Evolutionary conservation across 148 eudicot species (phyloP).

Genomic region (Arbutus unedo): DNA sequence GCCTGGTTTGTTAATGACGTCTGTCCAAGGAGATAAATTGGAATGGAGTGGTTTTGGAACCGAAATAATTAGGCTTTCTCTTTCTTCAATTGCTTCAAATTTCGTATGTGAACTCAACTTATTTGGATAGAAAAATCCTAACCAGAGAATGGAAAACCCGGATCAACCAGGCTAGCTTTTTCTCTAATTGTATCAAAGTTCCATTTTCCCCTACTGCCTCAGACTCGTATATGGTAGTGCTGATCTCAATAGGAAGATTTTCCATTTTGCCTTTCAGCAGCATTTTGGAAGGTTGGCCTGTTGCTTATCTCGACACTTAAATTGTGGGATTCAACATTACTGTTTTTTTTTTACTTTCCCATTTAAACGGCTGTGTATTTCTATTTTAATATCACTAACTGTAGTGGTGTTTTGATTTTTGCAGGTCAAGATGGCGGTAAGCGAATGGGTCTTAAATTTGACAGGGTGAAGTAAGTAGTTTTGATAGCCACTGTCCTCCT

Average conservation of each 20-base stretch:
- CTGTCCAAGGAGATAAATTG: neutral
- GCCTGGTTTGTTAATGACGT: neutral
- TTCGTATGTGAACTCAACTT: neutral
- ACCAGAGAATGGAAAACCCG: neutral
- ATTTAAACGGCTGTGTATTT: neutral
- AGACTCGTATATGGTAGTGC: neutral
- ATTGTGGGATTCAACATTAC: neutral
- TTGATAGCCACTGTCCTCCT: neutral
- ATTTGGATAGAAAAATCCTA: neutral
- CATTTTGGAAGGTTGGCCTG: neutral
- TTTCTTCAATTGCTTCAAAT: neutral
- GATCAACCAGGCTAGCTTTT: neutral
- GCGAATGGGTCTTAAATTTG: constrained; percentile 91
- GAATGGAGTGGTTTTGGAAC: neutral
- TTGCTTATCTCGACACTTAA: neutral
- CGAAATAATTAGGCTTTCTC: neutral
- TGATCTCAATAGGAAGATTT: neutral
- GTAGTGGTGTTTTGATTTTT: constrained; percentile 21
- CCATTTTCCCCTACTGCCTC: neutral
- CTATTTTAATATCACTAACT: neutral
- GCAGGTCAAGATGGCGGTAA: constrained; percentile 91
- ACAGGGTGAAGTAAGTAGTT: constrained; percentile 77
- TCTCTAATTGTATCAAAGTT: neutral
- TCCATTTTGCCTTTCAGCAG: neutral
- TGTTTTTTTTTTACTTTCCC: neutral